Base-by-base conservation (phyloP, 2,329 filamentous ascomycete genomes). In the Rhexocercosporidium sp. region DNA sequence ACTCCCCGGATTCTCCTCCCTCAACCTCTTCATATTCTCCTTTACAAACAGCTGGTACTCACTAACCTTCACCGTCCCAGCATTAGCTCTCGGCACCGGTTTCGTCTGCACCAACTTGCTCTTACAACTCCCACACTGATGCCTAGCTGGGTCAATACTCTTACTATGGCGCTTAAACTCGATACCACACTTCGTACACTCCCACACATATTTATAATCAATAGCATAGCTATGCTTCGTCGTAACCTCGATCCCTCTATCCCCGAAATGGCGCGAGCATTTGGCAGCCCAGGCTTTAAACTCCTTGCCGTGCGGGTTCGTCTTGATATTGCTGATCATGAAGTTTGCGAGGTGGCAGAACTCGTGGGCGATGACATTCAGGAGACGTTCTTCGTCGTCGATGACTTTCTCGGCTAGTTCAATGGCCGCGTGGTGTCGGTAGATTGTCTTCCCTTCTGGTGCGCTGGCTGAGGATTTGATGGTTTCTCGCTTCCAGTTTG, bases 311-410 rank as follows among this genome's bases (percentile, higher is more conserved):
- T 97, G 94, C 0, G 94, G 93, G 69, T 92, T 90, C 65, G 88
- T 89, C 51, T 87, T 90, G 41, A 94, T 82, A 41, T 90, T 88
- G 59, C 86, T 90, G 70, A 98, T 83, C 88, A 98, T 96, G 78
- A 95, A 97, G 74, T 94, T 97, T 51, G 93, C 90, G 1, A 98
- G 82, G 76, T 99, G 96, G 78, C 96, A 98, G 81, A 96, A 98
- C 75, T 99, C 96, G 78, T 99, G 96, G 0, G 95, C 93, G n/a
- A 98, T 81, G 0, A 96, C 94, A 78, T 97, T 97, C 70, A 96
- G 85, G 1, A 98, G 85, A 3, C 93, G 88, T 66, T 91, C 80
- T 72, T 92, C 88, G 74, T 90, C 86, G 76, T 93, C 89, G 69
- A 98, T 94, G 56, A 97, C 90, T 77, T 96, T 97, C 64, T 92